Base-by-base conservation (phyloP, 176 grass and related monocot species). In the Stipa capillata region DNA sequence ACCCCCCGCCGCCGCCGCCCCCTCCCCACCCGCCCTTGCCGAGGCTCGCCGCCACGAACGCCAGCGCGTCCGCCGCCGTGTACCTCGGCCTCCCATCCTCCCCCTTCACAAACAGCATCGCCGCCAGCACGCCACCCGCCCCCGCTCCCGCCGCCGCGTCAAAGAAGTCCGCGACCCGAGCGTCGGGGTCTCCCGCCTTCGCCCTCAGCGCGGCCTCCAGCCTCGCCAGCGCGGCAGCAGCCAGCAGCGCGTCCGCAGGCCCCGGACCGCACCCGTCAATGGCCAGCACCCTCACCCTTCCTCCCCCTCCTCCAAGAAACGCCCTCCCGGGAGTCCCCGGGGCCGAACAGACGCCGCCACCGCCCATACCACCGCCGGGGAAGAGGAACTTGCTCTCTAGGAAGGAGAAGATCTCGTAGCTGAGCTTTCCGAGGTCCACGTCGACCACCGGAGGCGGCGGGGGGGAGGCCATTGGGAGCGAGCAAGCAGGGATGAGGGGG, bases 391-490 rank as follows among this genome's bases (percentile, higher is more conserved):
- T 97, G 91, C 73, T 94, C 73, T 97, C 94, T 1, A 97, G 87
- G 10, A 97, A 77, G 4, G 94, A 94, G 85, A 97, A 97, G 68
- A 97, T 97, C 89, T 97, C 94, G 79, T 94, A 94, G 82, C 89
- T 94, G 2, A 97, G 85, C 87, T 92, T 97, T 75, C 90, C 91
- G 17, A 91, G 79, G 79, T 94, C 89, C 48, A 92, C 72, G 62
- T 80, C 87, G 0, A 74, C 17, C 10, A 28, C 64, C 36, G 54
- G 53, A 31, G 64, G 51, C 40, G 87, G 17, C 54, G 84, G n/a
- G n/a, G n/a, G n/a, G n/a, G n/a, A 85, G 35, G 81, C 76, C 86
- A 84, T 84, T 3, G 72, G 74, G 44, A 3, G 7, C 5, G 15
- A 4, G 52, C 20, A 20, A 17, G 65, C 41, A 45, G 14, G 66